Conservation (phyloP, 2,329 filamentous ascomycete species). For the Stromatinia cepivora region DNA sequence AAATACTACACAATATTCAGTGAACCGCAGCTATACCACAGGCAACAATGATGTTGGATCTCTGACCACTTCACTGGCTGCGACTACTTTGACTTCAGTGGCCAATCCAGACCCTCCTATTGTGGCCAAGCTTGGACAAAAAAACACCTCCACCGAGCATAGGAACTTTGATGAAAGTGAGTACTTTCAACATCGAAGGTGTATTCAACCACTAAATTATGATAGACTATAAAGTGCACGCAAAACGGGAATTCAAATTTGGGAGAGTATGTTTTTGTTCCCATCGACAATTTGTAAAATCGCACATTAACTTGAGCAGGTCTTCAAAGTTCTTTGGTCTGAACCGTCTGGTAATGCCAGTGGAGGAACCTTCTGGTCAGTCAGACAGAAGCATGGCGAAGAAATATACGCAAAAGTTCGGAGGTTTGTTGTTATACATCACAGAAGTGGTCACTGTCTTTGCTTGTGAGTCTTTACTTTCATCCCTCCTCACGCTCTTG, state of each 20-base stretch:
- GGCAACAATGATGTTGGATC: not conserved
- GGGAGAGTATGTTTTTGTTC: not conserved
- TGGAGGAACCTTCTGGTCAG: not conserved
- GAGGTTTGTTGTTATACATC: not conserved
- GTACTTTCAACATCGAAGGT: too few relatives aligned
- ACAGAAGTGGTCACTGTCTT: not conserved
- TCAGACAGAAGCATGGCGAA: not conserved
- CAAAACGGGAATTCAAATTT: not conserved
- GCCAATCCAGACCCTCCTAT: not conserved
- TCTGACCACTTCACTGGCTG: not conserved
- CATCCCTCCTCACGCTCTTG: too few relatives aligned
- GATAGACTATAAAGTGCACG: not conserved
- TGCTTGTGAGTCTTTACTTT: not conserved
- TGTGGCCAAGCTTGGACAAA: not conserved
- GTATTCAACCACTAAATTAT: not conserved
- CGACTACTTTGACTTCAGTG: not conserved
- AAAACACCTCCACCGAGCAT: not conserved
- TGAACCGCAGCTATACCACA: not conserved
- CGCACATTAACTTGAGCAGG: not conserved
- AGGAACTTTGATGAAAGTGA: not conserved
- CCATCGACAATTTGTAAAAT: too few relatives aligned
- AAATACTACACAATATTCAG: not conserved
- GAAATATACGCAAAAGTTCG: not conserved
- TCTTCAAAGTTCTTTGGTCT: constrained; percentile 18
- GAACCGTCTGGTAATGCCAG: not conserved